These are phyloP conservation scores for Zostera marina DNA, from an alignment of 116 monocot species.

Conservation along the genomic window DNA sequence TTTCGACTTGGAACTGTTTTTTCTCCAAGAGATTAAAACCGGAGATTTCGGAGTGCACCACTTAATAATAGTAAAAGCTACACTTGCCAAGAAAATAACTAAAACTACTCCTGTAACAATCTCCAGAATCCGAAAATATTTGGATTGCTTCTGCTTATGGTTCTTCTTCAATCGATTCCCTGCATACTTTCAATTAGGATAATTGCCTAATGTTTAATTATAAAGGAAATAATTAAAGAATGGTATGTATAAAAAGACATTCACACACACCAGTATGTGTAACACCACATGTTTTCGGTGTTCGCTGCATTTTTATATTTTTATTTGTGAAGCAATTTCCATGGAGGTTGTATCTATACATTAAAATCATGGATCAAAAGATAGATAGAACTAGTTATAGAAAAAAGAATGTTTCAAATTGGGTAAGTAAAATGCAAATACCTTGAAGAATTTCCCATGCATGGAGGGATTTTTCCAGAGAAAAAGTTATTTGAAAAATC, in stretches of 20 bases:
- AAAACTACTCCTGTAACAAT: constrained; percentile 40
- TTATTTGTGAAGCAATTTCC: constrained; percentile 54
- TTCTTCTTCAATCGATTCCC: background rate
- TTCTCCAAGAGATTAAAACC: constrained; percentile 35
- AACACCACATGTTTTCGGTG: constrained; percentile 52
- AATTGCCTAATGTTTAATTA: background rate
- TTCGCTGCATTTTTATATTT: constrained; percentile 25
- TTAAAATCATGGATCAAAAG: background rate
- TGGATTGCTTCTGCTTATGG: constrained; percentile 24
- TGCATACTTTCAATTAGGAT: background rate
- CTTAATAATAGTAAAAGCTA: constrained; percentile 16
- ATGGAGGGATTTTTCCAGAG: constrained; percentile 52
- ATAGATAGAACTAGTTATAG: background rate
- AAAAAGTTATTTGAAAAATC: constrained; percentile 83
- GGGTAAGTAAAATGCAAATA: constrained; percentile 5
- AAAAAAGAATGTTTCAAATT: background rate
- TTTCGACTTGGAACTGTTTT: constrained; percentile 12
- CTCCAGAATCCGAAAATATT: constrained; percentile 76
- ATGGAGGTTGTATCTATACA: constrained; percentile 45
- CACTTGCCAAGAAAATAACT: constrained; percentile 24
- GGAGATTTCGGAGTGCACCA: constrained; percentile 25
- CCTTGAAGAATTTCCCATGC: constrained; percentile 49
- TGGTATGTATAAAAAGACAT: background rate
- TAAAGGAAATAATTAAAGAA: background rate
- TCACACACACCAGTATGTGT: too few relatives aligned